Conservation (phyloP, 1,139 yeast species). For the Pichia sp. region DNA sequence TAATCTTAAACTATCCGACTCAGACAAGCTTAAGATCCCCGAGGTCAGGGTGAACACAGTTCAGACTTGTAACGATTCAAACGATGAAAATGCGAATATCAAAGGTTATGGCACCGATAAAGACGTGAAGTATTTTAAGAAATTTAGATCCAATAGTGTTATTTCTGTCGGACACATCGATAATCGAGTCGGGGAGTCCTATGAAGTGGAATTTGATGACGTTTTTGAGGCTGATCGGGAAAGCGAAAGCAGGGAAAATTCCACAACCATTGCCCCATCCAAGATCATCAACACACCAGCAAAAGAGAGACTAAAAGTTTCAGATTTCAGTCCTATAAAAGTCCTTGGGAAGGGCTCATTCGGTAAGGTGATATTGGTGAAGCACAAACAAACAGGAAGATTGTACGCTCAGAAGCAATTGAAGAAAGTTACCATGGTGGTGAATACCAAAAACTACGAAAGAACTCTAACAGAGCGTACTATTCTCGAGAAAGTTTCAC, state of each 20-base stretch:
- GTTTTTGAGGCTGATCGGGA: constrained; percentile 19
- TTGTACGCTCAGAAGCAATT: constrained; percentile 87
- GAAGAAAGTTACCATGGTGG: constrained; percentile 68
- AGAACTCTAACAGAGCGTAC: constrained; percentile 70
- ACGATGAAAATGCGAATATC: too few relatives aligned
- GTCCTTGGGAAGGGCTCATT: constrained; percentile 88
- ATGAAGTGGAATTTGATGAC: constrained; percentile 39
- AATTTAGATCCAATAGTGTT: constrained; percentile 25
- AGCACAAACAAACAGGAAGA: constrained; percentile 59
- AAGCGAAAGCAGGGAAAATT: constrained; percentile 15
- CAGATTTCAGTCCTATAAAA: constrained; percentile 74
- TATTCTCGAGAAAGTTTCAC: constrained; percentile 60
- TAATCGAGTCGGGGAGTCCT: constrained; percentile 39
- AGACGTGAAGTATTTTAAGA: constrained; percentile 15
- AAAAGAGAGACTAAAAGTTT: constrained; percentile 23
- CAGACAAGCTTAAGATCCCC: too few relatives aligned
- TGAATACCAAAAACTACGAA: constrained; percentile 44
- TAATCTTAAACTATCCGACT: too few relatives aligned
- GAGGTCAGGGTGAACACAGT: too few relatives aligned
- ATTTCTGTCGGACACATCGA: constrained; percentile 31
- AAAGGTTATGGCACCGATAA: not conserved
- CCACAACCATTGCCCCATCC: constrained; percentile 1
- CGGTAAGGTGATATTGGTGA: constrained; percentile 83
- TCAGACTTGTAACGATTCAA: too few relatives aligned
- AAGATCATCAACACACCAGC: not conserved